Base-by-base conservation (phyloP, 2,329 filamentous ascomycete species). In the Trichoderma cornu-damae region DNA sequence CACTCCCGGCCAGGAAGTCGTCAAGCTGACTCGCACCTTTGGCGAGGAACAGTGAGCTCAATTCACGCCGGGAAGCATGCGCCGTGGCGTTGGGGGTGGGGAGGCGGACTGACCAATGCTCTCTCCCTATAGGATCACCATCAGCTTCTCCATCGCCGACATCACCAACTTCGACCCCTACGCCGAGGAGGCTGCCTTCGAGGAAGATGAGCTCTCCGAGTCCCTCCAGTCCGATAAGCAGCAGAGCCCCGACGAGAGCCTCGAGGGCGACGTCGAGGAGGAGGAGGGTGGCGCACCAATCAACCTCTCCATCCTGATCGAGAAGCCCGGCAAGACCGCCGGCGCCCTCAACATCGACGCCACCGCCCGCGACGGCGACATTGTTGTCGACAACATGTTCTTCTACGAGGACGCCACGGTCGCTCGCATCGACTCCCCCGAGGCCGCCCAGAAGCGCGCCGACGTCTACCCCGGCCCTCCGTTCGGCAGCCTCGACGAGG, bases 401-500 rank as follows among this genome's bases (percentile, higher is more conserved):
- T 93, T 90, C 81, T 95, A 90, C 78, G 79, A 83, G 66, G 86
- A 92, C 65, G 79, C 87, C 60, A 85, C 88, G 59, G 77, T 95
- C 62, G 90, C 93, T 40, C 85, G 90, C 70, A 84, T 88, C 61
- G 79, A 86, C 67, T 85, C 81, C 50, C 85, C 90, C 62, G 90
- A 96, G 68, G 81, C 84, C 70, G 84, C 88, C 64, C 91, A 90
- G 80, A 78, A 83, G 66, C 82, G 90, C 68, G 83, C 88, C 72
- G 85, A 85, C 62, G 75, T 91, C 64, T 99, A 97, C 78, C 87
- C 89, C 40, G 94, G 94, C 57, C 94, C 94, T 61, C 89, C 90
- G 56, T 97, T 96, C 73, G 87, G 85, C 75, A 96, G 90, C 78
- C 85, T 99, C 59, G 94, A 99, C 70, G 91, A 96, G 77, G 93